Evolutionary conservation across 768 basidiomycete species (phyloP), one percentile per base, ranked within the genome.

Genomic region (Fomitopsis serialis): DNA sequence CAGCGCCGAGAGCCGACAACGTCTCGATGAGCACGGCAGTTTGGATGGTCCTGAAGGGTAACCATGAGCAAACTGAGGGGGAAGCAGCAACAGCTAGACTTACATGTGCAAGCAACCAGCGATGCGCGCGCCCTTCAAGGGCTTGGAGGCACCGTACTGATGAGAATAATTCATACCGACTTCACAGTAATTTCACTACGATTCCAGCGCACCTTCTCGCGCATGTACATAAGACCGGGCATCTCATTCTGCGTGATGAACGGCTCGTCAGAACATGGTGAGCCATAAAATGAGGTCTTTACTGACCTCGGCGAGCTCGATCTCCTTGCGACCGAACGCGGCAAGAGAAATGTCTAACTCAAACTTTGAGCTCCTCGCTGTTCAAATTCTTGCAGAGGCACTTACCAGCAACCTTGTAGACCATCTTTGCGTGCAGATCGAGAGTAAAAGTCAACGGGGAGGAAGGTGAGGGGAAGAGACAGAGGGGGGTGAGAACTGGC

Each of bases 1-100:
- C 88, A 56, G 97, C 97, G 66, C 97, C 97, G 63, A 99, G 84
- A 62, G 86, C 87, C 59, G 85, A 89, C 63, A 99, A 79, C 58
- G 97, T 99, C 79, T 99, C 97, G 67, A 99, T 98, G 72, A 99
- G 87, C 63, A 98, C 94, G 46, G 95, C 96, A 52, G 95, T 97
- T 72, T 97, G 95, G 66, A 98, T 94, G 63, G 96, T 97, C 95
- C 94, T 98, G 54, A 29, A 52, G n/a, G 11, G 1, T 11, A 27
- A 34, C 11, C 23, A n/a, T 40, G n/a, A 52, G 23, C 23, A 22
- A 10, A 42, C 2, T 42, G 42, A 2, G n/a, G 25, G 35, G 10
- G 21, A n/a, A n/a, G 54, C 4, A 46, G 55, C 34, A 52, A 54
- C 35, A 49, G 21, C 45, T 22, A 5, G 15, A 61, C 82, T 58